Evolutionary conservation across 169 alveolate genomes (phyloP).

Genomic region (Cryptosporidium sp.): DNA sequence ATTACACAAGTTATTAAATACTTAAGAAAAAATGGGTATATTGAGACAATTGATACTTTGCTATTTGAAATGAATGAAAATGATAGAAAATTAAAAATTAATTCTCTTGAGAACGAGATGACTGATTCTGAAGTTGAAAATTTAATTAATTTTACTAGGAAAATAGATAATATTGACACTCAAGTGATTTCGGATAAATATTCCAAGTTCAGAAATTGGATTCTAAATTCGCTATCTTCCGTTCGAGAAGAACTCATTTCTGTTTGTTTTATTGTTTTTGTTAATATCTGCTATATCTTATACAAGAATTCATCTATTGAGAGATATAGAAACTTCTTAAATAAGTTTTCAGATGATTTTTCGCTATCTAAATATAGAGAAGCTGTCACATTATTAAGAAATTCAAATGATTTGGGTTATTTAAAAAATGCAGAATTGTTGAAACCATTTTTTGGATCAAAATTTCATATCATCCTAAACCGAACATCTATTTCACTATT

Average conservation of each 20-base stretch:
- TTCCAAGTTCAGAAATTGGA: constrained; percentile 66
- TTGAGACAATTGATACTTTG: constrained; percentile 22
- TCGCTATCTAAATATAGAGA: constrained; percentile 35
- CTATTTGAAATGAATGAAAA: constrained; percentile 30
- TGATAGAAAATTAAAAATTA: background rate
- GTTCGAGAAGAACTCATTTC: constrained; percentile 44
- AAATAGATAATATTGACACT: background rate
- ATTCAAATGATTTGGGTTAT: constrained; percentile 11
- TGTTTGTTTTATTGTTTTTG: constrained; percentile 42
- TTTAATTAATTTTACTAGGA: constrained; percentile 1
- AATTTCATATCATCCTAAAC: constrained; percentile 38
- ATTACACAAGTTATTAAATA: constrained; percentile 25
- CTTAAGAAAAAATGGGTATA: constrained; percentile 51
- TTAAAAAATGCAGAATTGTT: constrained; percentile 7
- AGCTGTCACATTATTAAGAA: background rate
- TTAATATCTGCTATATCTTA: constrained; percentile 26
- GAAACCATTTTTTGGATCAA: constrained; percentile 39
- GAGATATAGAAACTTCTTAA: constrained; percentile 10
- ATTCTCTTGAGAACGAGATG: background rate
- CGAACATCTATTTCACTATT: constrained; percentile 43
- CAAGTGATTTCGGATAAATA: constrained; percentile 15
- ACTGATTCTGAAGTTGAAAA: constrained; percentile 4
- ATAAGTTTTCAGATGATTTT: constrained; percentile 48
- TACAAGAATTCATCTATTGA: background rate
- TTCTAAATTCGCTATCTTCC: constrained; percentile 26